These are phyloP conservation scores for Solanum chmielewskii DNA, from an alignment of 257 asterid genomes.

Conservation along the genomic window DNA sequence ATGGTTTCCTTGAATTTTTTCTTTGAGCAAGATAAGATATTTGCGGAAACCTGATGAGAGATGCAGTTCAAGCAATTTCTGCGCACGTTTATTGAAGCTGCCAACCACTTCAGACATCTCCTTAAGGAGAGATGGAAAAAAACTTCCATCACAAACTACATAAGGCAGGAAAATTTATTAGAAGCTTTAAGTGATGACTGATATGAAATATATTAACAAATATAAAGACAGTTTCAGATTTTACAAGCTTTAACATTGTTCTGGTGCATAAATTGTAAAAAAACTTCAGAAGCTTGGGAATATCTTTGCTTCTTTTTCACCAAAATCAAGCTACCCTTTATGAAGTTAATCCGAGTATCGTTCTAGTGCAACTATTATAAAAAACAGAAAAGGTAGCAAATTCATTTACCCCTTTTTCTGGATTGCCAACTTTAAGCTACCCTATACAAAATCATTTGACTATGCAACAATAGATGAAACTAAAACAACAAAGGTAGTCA, in stretches of 20 bases:
- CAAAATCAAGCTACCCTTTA: neutral
- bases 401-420: neutral
- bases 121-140: constrained; percentile 71
- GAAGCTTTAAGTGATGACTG: neutral
- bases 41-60: constrained; percentile 63
- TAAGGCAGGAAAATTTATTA: neutral
- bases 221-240: neutral
- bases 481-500: neutral
- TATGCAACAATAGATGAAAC: neutral
- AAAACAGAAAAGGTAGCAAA: neutral
- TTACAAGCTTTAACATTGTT: neutral
- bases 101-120: constrained; percentile 93
- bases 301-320: neutral
- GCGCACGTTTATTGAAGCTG: constrained; percentile 65
- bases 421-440: neutral
- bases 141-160: constrained; percentile 90
- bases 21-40: constrained; percentile 56
- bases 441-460: neutral
- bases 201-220: neutral
- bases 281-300: neutral
- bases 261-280: neutral
- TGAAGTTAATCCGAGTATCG: neutral
- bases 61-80: constrained; percentile 59
- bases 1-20: constrained; percentile 44
- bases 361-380: neutral